Evolutionary conservation across 1,284 basidiomycete species (phyloP).

Genomic region (Xerocomus minutiporus): DNA sequence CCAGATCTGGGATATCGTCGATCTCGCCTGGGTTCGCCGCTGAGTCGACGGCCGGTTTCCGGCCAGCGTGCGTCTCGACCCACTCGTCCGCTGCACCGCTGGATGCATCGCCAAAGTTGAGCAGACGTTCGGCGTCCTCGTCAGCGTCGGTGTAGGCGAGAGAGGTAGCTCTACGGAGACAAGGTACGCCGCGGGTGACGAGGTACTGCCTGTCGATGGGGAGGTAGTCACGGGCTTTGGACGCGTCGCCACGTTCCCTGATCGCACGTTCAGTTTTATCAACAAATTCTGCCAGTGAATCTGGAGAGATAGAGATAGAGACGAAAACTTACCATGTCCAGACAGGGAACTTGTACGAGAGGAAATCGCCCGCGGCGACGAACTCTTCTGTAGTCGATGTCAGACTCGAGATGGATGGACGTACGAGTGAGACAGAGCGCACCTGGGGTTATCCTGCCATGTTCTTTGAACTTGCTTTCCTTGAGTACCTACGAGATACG

Average conservation of each 20-base stretch:
- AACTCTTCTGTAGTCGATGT: conserved; percentile 73
- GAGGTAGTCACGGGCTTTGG: conserved; percentile 85
- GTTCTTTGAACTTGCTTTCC: conserved; percentile 99
- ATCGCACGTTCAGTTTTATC: not conserved
- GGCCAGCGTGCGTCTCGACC: conserved; percentile 83
- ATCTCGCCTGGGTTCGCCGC: conserved; percentile 57
- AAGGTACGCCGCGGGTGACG: conserved; percentile 88
- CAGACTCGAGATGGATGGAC: conserved; percentile 9
- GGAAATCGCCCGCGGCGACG: conserved; percentile 90
- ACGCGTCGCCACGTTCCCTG: conserved; percentile 87
- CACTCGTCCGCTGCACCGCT: conserved; percentile 72
- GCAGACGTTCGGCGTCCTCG: conserved; percentile 87
- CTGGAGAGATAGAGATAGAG: not conserved
- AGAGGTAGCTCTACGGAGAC: conserved; percentile 84
- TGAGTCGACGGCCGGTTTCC: conserved; percentile 49
- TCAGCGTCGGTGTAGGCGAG: conserved; percentile 93
- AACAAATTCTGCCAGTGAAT: not conserved
- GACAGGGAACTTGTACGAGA: conserved; percentile 93
- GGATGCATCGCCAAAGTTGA: conserved; percentile 66
- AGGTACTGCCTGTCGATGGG: conserved; percentile 96
- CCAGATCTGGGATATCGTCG: conserved; percentile 80
- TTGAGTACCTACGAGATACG: conserved; percentile 71
- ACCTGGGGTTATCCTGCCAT: conserved; percentile 95
- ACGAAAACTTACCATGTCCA: conserved; percentile 76
- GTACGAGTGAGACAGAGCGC: conserved; percentile 26